Evolutionary conservation across 768 basidiomycete species (phyloP), one percentile per base, ranked within the genome.

Genomic region (Kwoniella shandongensis): DNA sequence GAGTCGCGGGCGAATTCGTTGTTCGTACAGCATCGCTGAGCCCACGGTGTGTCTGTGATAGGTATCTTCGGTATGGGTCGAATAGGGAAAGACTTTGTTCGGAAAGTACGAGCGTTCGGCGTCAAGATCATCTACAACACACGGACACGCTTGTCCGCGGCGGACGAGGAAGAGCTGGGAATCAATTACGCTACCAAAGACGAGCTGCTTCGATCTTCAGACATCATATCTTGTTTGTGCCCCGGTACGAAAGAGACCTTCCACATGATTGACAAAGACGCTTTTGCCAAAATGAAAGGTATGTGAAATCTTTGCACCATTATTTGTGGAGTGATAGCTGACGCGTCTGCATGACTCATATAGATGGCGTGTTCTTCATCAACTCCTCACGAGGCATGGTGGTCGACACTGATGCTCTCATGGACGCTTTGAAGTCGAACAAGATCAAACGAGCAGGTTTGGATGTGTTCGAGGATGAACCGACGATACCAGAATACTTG

Each of bases 381-480:
- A 75, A 75, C 66, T 72, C 68, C 2, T 64, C 72, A 4, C 53
- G 74, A 27, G 75, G 75, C 10, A 23, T 44, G 18, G 72, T 77
- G 6, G 62, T 78, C 44, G 58, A 73, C 51, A 70, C 73, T 38
- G 62, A 63, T 0, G 76, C 76, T 23, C 69, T 78, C 10, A 65
- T 78, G 23, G 51, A 61, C 13, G 76, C 77, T 12, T 57, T 78
- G 10, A 45, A 73, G 23, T 59, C 62, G 4, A 70, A 70, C 15
- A 68, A 74, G 26, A 63, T 78, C 7, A 49, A 58, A 20, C 54
- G 70, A 32, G 77, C 70, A 0, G 77, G 67, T 4, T 57, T 78
- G 5, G 77, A 78, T 41, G 77, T 78, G 7, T 75, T 74, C 52
- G 76, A 75, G 51, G 50, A 63, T 7, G 77, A 78, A 50, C 17